Base-by-base conservation (phyloP, 768 basidiomycete species). In the Boletus reticulatus region DNA sequence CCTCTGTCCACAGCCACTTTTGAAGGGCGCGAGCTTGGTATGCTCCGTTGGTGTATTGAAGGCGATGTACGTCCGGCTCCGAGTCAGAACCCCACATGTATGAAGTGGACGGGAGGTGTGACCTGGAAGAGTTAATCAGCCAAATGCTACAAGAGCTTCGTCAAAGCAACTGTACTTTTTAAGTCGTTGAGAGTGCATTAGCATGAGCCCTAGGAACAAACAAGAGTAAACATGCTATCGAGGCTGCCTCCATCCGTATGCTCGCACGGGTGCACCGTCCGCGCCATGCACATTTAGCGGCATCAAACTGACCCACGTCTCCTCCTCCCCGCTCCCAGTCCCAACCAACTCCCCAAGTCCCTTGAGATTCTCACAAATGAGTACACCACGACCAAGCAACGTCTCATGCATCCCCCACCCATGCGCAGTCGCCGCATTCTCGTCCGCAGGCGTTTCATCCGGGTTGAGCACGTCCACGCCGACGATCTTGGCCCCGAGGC, bases 211-310 rank as follows among this genome's bases (percentile, higher is more conserved):
- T 43, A 53, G 57, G 45, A 41, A 49, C 29, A 57, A 62, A 65
- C 4, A 59, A 4, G 43, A 20, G 34, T 16, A 65, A 67, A 67
- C 3, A 66, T 22, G 22, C 22, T 22, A 22, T 22, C 22, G 42
- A 42, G 22, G 24, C 46, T 58, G 55, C 46, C 42, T 66, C 80
- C 79, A 84, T 9, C 83, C 88, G 56, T 83, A 83, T 5, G 87
- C 89, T 58, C 88, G 77, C n/a, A 88, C 73, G 1, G 88, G 88
- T 14, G 85, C 84, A 6, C 84, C 88, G 63, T 91, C 89, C 22
- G 79, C 76, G 1, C 76, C 79, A 6, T 71, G 72, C n/a, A 90
- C 51, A 22, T 75, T 82, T 48, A 91, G 64, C 0, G 88, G 88
- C 38, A 84, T 64, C 50, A 89, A 64, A 52, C 80, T 82, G 36